These are phyloP conservation scores for Scheffersomyces insectosa DNA, from an alignment of 1,139 yeast genomes.

Conservation along the genomic window DNA sequence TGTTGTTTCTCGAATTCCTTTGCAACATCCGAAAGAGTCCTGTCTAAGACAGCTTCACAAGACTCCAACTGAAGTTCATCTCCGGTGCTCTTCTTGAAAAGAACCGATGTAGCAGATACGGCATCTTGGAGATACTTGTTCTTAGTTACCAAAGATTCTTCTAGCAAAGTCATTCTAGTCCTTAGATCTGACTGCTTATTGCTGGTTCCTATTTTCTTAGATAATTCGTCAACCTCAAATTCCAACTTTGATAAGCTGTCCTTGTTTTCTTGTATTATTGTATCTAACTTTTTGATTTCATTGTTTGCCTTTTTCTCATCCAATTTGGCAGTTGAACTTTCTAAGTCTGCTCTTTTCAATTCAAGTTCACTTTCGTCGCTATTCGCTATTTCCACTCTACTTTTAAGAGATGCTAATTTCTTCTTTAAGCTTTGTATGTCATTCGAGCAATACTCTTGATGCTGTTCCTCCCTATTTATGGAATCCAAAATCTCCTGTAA, in stretches of 20 bases:
- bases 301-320: conserved; percentile 25
- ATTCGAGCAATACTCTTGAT: conserved; percentile 32
- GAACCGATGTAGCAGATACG: neutral
- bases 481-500: conserved; percentile 29
- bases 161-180: conserved; percentile 12
- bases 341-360: conserved; percentile 37
- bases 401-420: conserved; percentile 35
- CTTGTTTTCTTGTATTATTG: conserved; percentile 41
- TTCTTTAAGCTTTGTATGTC: conserved; percentile 30
- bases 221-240: conserved; percentile 53
- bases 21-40: conserved; percentile 10
- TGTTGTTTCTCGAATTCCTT: conserved; percentile 11
- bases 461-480: conserved; percentile 43
- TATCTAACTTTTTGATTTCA: conserved; percentile 29
- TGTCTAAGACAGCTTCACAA: conserved; percentile 19
- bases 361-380: conserved; percentile 43
- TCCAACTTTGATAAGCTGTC: conserved; percentile 46
- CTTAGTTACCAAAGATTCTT: conserved; percentile 13
- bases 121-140: conserved; percentile 2
- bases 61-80: conserved; percentile 23
- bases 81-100: conserved; percentile 17
- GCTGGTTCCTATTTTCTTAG: conserved; percentile 48
- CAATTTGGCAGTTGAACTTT: conserved; percentile 31
- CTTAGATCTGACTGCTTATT: conserved; percentile 58
- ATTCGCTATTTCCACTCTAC: conserved; percentile 34